Evolutionary conservation across 1,284 basidiomycete species (phyloP).

Genomic region (Volvariella surrecta): DNA sequence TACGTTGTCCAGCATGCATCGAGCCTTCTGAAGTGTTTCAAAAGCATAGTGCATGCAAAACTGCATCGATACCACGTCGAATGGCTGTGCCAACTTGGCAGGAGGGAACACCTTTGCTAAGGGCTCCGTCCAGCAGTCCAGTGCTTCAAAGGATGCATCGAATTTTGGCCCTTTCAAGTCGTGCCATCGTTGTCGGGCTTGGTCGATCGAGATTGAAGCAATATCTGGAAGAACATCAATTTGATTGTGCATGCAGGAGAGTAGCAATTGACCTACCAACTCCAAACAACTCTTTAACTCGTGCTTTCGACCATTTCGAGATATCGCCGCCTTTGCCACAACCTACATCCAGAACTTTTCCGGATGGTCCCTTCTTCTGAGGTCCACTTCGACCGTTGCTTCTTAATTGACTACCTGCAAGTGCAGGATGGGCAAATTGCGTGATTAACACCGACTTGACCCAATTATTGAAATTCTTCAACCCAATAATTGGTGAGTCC

Average conservation of each 20-base stretch:
- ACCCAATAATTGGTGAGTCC: slow-evolving; percentile 92
- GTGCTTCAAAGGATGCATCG: slow-evolving; percentile 73
- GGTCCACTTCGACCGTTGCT: slow-evolving; percentile 16
- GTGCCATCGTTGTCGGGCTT: slow-evolving; percentile 69
- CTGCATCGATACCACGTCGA: slow-evolving; percentile 96
- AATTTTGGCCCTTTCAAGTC: slow-evolving; percentile 48
- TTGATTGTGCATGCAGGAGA: slow-evolving; percentile 5
- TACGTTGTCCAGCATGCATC: slow-evolving; percentile 93
- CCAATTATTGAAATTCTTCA: slow-evolving; percentile 99
- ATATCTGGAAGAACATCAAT: slow-evolving; percentile 56
- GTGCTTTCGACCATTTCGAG: slow-evolving; percentile 92
- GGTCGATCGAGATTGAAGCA: slow-evolving; percentile 84
- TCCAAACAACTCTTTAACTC: slow-evolving; percentile 72
- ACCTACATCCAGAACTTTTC: slow-evolving; percentile 91
- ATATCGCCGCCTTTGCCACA: slow-evolving; percentile 98
- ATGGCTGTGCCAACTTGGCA: slow-evolving; percentile 49
- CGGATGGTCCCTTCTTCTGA: slow-evolving; percentile 19
- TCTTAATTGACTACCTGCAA: slow-evolving; percentile 29
- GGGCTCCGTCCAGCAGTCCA: slow-evolving; percentile 83
- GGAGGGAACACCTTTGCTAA: slow-evolving; percentile 66
- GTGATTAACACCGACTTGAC: slow-evolving; percentile 93
- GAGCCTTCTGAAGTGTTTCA: slow-evolving; percentile 78
- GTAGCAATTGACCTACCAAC: slow-evolving; percentile 50
- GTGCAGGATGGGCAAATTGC: slow-evolving; percentile 67
- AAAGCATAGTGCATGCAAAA: slow-evolving; percentile 99